A percentile compares a stretch with the other conserved stretches of the same genome.
Conservation (phyloP, 2,329 filamentous ascomycete genomes). For the Metarhizium sp. region DNA sequence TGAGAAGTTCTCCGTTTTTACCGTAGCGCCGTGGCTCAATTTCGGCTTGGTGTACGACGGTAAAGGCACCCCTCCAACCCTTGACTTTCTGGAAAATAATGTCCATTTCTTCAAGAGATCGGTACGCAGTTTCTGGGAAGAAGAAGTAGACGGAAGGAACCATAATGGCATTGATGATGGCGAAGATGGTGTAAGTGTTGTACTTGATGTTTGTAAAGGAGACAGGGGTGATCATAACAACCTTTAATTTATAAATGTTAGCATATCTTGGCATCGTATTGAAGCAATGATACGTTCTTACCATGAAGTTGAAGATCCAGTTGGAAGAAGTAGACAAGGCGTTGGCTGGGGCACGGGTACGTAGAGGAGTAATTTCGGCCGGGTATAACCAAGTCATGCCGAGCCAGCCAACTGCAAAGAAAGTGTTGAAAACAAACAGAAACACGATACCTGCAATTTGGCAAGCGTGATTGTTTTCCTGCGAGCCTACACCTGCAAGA, state of each 20-base stretch:
- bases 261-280: neutral
- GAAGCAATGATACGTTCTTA: conserved; percentile 8
- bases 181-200: conserved; percentile 58
- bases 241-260: conserved; percentile 12
- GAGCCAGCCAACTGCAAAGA: conserved; percentile 51
- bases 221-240: conserved; percentile 55
- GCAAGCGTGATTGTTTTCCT: conserved; percentile 35
- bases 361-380: conserved; percentile 57
- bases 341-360: conserved; percentile 54
- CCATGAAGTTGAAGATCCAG: conserved; percentile 55
- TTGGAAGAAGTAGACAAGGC: conserved; percentile 45
- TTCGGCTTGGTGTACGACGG: conserved; percentile 26
- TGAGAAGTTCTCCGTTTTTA: conserved; percentile 48
- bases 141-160: conserved; percentile 50
- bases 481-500: conserved; percentile 44
- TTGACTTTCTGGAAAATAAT: conserved; percentile 50
- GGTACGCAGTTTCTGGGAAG: conserved; percentile 56
- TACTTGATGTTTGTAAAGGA: conserved; percentile 47
- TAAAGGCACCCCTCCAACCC: conserved; percentile 27
- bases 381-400: conserved; percentile 56
- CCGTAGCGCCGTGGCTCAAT: conserved; percentile 47
- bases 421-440: conserved; percentile 51
- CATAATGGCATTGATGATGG: conserved; percentile 53
- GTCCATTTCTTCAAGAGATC: conserved; percentile 59
- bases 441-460: conserved; percentile 56